Base-by-base conservation (phyloP, 768 basidiomycete genomes). In the Lactarius sanguifluus region DNA sequence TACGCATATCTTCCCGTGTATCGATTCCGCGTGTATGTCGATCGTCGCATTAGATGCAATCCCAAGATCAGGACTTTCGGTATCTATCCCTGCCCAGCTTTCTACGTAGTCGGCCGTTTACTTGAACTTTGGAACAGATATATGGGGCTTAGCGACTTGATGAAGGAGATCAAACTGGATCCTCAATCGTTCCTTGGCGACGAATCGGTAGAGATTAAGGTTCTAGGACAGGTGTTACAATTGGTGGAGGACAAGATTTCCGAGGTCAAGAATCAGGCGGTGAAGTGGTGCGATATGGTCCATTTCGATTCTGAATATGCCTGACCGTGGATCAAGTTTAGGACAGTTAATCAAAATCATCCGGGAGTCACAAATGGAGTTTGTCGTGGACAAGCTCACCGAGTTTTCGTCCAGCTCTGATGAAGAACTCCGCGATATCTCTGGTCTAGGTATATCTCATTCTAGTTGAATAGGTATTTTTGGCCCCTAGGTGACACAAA, bases 221-320 rank as follows among this genome's bases (percentile, higher is more conserved):
- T 96, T 59, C 82, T 96, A 57, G 86, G 85, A 50, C 87, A 91
- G 75, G 94, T 98, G 1, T 81, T 98, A 52, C 81, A 86, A 40
- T 84, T 98, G 23, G 89, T 98, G 5, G 91, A 92, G 74, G 97
- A 99, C 79, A 90, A 89, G 77, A 98, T 96, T 71, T 94, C 94
- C 9, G 97, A 99, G 80, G 97, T 98, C 70, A 98, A 98, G 82
- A 97, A 97, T 73, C 90, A 93, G 76, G 94, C 94, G 2, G 96
- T 97, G 13, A 94, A 96, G 80, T 96, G 94, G 96, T 92, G 71
- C 61, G 84, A 75, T 40, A 18, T 38, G 2, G 28, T 20, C 20
- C 16, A 20, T 23, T 56, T 43, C 30, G 28, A 40, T 38, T 55
- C 15, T 23, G 13, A 30, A 13, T 43, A 25, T 47, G 2, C 47